Conservation (phyloP, 2,329 filamentous ascomycete genomes). For the Macrophomina pseudophaseolina region DNA sequence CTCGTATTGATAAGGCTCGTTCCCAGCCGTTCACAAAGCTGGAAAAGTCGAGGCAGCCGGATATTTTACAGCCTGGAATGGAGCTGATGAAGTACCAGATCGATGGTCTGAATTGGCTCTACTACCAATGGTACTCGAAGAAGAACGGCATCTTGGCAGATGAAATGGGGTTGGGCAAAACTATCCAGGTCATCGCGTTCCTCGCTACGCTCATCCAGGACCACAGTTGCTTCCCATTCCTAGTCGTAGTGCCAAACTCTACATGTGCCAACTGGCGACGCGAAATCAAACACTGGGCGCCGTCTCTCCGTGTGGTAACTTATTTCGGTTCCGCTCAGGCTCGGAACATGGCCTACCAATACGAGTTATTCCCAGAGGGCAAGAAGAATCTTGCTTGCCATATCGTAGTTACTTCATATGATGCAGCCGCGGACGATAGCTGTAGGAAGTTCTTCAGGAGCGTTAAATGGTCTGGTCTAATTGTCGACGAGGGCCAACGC, state of each 20-base stretch:
- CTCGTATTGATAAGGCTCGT: slow-evolving; percentile 72
- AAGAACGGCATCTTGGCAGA: slow-evolving; percentile 92
- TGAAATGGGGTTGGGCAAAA: slow-evolving; percentile 98
- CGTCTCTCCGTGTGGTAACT: slow-evolving; percentile 83
- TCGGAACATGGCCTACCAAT: slow-evolving; percentile 75
- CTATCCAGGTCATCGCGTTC: slow-evolving; percentile 87
- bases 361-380: slow-evolving; percentile 80
- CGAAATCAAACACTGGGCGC: slow-evolving; percentile 93
- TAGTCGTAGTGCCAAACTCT: slow-evolving; percentile 91
- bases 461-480: slow-evolving; percentile 82
- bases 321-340: slow-evolving; percentile 82
- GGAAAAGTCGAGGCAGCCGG: slow-evolving; percentile 74
- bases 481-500: slow-evolving; percentile 94
- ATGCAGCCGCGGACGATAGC: slow-evolving; percentile 77
- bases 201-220: slow-evolving; percentile 70
- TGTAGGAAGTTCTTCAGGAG: slow-evolving; percentile 69
- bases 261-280: slow-evolving; percentile 98
- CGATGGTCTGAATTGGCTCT: slow-evolving; percentile 92
- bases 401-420: slow-evolving; percentile 93
- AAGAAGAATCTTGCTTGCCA: slow-evolving; percentile 78
- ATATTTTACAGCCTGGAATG: slow-evolving; percentile 70
- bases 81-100: slow-evolving; percentile 93
- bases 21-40: slow-evolving; percentile 68
- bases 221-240: slow-evolving; percentile 82
- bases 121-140: slow-evolving; percentile 82